Conservation (phyloP, 164 flowering plant genomes). For the Kingdonia uniflora region DNA sequence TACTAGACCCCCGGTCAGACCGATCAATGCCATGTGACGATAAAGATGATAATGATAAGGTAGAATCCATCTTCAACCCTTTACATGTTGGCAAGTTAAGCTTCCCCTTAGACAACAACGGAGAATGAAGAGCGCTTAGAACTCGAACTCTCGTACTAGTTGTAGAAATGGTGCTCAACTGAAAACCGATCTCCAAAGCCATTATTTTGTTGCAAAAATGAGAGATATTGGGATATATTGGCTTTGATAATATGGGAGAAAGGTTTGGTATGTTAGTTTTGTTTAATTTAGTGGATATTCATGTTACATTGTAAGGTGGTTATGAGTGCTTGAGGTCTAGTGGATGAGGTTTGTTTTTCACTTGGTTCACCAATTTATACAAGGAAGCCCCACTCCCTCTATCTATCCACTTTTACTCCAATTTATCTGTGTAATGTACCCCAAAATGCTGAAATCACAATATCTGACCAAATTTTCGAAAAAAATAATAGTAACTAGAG, state of each 20-base stretch:
- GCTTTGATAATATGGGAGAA: not conserved
- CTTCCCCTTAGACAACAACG: constrained; percentile 20
- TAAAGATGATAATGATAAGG: not conserved
- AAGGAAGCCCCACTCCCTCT: not conserved
- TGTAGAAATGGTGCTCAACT: constrained; percentile 29
- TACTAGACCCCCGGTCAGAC: constrained; percentile 10
- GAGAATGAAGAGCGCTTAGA: constrained; percentile 13
- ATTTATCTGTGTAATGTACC: not conserved
- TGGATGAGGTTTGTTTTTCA: constrained; percentile 13
- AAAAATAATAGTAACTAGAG: too few relatives aligned
- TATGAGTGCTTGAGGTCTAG: constrained; percentile 8
- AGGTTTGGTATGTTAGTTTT: not conserved
- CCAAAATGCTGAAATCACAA: too few relatives aligned
- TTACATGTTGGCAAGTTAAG: constrained; percentile 23
- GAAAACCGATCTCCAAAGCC: constrained; percentile 36
- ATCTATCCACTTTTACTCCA: not conserved
- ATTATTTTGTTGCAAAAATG: constrained; percentile 12
- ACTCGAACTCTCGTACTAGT: constrained; percentile 17
- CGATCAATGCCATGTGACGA: constrained; percentile 9
- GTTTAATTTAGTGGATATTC: constrained; percentile 17
- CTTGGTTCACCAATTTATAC: not conserved
- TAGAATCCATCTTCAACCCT: constrained; percentile 13
- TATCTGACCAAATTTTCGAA: too few relatives aligned
- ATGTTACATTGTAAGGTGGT: constrained; percentile 19
- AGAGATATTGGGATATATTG: not conserved